Evolutionary conservation across 2,329 filamentous ascomycete genomes (phyloP), one percentile per base, ranked within the genome.

Genomic region (Epichloe bromicola): DNA sequence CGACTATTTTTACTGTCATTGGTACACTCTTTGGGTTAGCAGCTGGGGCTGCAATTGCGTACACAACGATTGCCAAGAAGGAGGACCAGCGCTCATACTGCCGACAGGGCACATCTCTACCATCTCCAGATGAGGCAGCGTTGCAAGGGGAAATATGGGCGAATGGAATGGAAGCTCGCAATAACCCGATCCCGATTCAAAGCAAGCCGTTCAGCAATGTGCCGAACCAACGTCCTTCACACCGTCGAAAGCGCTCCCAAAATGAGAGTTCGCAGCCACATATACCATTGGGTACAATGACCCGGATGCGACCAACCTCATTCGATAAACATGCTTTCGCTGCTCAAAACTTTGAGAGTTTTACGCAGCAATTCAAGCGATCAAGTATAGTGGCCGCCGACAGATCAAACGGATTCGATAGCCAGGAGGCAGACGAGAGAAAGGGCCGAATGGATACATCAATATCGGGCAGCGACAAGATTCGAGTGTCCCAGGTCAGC

Each of bases 1-100:
- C 78, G 39, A 74, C 72, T 47, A 74, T 79, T 40, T 82, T 82
- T 57, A 78, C 80, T 19, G 74, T 90, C 41, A 74, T 93, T 44
- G 86, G 88, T 7, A 85, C 86, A 7, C 72, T 94, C 11, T 74
- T 95, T 46, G 88, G 87, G 42, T 86, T 85, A 34, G 87, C 86
- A 15, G 86, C 86, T 17, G 84, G 70, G 14, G 72, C 71, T 23
- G 71, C 71, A n/a, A 54, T 78, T 20, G 73, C 86, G 10, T 95
- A 93, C 66, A 82, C 80, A 20, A 82, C 88, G 70, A 74, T 81
- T 56, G 61, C 55, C 17, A 59, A 56, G 33, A 58, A 61, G n/a
- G 81, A 78, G 57, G 74, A 65, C 43, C 69, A 63, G 33, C 6
- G 67, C 61, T 23, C 70, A 74, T 47, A 69, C 70, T 17, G 67